Conservation (phyloP, 2,329 filamentous ascomycete genomes). For the Coleophoma crateriformis region DNA sequence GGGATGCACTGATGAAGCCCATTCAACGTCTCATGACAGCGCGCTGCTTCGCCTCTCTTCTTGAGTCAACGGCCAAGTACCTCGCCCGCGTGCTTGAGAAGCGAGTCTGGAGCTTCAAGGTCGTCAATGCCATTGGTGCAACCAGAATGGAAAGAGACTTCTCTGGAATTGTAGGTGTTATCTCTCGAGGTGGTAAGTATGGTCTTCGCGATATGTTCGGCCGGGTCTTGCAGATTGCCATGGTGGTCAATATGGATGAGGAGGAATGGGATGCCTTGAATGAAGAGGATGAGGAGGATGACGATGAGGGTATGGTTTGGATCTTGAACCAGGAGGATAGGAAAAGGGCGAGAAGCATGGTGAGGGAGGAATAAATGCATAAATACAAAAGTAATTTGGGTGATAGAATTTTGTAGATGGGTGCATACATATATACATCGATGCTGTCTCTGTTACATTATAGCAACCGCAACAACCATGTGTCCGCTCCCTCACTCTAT, state of each 20-base stretch:
- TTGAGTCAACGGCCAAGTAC: constrained; percentile 68
- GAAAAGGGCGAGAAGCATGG: constrained; percentile 63
- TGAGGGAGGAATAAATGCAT: constrained; percentile 28
- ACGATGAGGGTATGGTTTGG: constrained; percentile 65
- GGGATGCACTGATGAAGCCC: constrained; percentile 81
- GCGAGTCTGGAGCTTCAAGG: constrained; percentile 71
- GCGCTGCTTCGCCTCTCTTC: constrained; percentile 68
- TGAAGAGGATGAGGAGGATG: constrained; percentile 39
- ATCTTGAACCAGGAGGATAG: constrained; percentile 69
- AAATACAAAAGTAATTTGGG: neutral
- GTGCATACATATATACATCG: no score
- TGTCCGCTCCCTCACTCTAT: no score
- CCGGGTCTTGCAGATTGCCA: constrained; percentile 71
- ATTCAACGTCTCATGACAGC: constrained; percentile 79
- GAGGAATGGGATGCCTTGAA: constrained; percentile 86
- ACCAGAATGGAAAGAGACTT: constrained; percentile 82
- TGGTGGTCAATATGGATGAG: constrained; percentile 91
- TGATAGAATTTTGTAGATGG: no score
- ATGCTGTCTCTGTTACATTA: no score
- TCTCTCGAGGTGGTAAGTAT: constrained; percentile 67
- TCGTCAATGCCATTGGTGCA: constrained; percentile 73
- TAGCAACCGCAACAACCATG: no score
- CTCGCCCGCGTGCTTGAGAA: constrained; percentile 80
- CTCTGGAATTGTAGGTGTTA: constrained; percentile 63
- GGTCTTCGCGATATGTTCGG: constrained; percentile 71